These are phyloP conservation scores for Sarcodon aspratus DNA, from an alignment of 768 basidiomycete genomes.

Conservation along the genomic window DNA sequence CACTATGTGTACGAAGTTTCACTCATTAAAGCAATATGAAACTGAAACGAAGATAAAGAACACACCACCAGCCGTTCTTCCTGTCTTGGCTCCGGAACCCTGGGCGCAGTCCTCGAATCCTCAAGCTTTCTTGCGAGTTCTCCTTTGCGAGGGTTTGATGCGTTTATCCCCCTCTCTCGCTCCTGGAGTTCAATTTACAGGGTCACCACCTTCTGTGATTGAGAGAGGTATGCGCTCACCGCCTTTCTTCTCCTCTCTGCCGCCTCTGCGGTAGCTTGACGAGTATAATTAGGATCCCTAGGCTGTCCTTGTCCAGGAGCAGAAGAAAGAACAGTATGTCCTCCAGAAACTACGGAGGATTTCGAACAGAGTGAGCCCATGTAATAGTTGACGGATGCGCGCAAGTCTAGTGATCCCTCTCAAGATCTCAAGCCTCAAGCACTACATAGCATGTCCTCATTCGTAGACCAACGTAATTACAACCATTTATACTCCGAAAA, in stretches of 20 bases:
- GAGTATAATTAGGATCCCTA: constrained; percentile 11
- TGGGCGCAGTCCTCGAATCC: constrained; percentile 24
- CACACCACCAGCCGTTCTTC: constrained; percentile 34
- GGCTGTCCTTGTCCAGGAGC: constrained; percentile 2
- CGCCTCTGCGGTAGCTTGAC: constrained; percentile 22
- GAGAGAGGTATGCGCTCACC: constrained; percentile 11
- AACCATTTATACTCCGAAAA: too few species aligned
- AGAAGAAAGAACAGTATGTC: constrained; percentile 16
- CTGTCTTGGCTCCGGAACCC: constrained; percentile 25
- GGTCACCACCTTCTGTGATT: background rate
- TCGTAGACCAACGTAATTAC: background rate
- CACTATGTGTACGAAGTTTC: constrained; percentile 24
- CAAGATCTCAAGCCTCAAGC: background rate
- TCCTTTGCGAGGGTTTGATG: constrained; percentile 34
- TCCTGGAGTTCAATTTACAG: constrained; percentile 17
- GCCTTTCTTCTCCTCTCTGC: constrained; percentile 22
- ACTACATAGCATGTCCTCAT: background rate
- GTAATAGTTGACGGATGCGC: background rate
- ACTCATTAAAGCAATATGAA: constrained; percentile 1
- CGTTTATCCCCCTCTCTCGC: constrained; percentile 29
- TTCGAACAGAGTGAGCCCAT: constrained; percentile 28
- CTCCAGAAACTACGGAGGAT: constrained; percentile 16
- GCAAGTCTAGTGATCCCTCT: background rate
- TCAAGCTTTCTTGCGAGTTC: constrained; percentile 30
- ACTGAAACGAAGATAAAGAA: constrained; percentile 12